Evolutionary conservation across 495 filamentous ascomycete genomes (phyloP), one percentile per base, ranked within the genome.

Genomic region (Lichenothelia convexa): DNA sequence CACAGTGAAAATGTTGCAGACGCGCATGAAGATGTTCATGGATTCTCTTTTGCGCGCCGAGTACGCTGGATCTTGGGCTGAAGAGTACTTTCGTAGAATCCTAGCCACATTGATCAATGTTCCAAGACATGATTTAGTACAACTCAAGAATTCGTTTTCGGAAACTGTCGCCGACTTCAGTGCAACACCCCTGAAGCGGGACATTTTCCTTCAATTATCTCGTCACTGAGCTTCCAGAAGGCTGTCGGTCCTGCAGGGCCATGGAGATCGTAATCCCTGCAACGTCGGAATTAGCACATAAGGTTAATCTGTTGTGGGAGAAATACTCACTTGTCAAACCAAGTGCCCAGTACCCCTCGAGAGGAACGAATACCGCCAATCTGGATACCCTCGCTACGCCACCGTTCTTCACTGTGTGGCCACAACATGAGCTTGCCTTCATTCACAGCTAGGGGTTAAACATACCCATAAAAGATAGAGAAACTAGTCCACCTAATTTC

Each of bases 401-500:
- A 80, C 13, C 71, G 48, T 47, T 75, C 69, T 38, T 70, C 61
- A n/a, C n/a, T n/a, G n/a, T n/a, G n/a, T n/a, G n/a, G n/a, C n/a
- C n/a, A n/a, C n/a, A n/a, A n/a, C n/a, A n/a, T n/a, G 15, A n/a
- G n/a, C n/a, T n/a, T n/a, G n/a, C n/a, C n/a, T 34, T 18, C 26
- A 24, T 13, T 12, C 6, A 19, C 12, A 5, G 6, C 18, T 7
- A 16, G 30, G 33, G 34, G 1, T 12, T 18, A 21, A 16, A 21
- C n/a, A n/a, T n/a, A n/a, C 21, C 63, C 72, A 34, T 63, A 50
- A 37, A 73, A 75, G 15, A 77, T 60, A 2, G 70, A 74, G 35
- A 65, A 67, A 0, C 66, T 69, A 5, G 70, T 77, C 75, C 75
- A 80, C 19, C 72, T 58, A 12, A 80, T 67, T 42, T 78, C 74